Evolutionary conservation across 192 early-diverging fungal species (phyloP).

Genomic region (Coemansia sp.): DNA sequence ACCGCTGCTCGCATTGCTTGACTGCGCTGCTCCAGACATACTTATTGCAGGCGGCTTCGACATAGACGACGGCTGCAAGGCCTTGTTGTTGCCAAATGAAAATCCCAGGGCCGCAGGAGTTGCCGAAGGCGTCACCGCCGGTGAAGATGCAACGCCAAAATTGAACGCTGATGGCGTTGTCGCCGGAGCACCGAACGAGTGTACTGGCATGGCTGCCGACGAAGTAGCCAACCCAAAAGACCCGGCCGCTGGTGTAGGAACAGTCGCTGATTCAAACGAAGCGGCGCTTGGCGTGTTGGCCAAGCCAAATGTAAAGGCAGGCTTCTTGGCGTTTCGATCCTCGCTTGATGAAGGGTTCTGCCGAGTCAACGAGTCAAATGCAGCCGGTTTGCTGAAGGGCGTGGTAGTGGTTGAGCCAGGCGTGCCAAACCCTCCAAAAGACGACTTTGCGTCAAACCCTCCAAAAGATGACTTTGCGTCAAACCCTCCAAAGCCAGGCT

Average conservation of each 20-base stretch:
- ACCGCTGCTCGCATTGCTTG: slow-evolving; percentile 4
- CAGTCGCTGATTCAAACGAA: slow-evolving; percentile 34
- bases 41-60: neutral
- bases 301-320: slow-evolving; percentile 24
- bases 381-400: slow-evolving; percentile 11
- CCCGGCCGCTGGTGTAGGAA: slow-evolving; percentile 33
- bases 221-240: slow-evolving; percentile 26
- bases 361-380: slow-evolving; percentile 7
- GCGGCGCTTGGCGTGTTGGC: slow-evolving; percentile 48
- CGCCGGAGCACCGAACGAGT: slow-evolving; percentile 36
- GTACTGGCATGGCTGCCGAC: slow-evolving; percentile 1
- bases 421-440: neutral
- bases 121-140: slow-evolving; percentile 22
- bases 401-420: neutral
- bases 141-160: slow-evolving; percentile 35
- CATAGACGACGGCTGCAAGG: slow-evolving; percentile 1
- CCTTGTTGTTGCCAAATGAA: slow-evolving; percentile 21
- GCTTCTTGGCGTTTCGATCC: slow-evolving; percentile 25
- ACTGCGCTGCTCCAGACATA: neutral
- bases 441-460: neutral
- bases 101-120: slow-evolving; percentile 22
- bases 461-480: neutral
- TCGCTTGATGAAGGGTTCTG: neutral
- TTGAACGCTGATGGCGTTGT: slow-evolving; percentile 37
- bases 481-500: neutral